Conservation (phyloP, 2,329 filamentous ascomycete species). For the Arthrinium phaeospermum region DNA sequence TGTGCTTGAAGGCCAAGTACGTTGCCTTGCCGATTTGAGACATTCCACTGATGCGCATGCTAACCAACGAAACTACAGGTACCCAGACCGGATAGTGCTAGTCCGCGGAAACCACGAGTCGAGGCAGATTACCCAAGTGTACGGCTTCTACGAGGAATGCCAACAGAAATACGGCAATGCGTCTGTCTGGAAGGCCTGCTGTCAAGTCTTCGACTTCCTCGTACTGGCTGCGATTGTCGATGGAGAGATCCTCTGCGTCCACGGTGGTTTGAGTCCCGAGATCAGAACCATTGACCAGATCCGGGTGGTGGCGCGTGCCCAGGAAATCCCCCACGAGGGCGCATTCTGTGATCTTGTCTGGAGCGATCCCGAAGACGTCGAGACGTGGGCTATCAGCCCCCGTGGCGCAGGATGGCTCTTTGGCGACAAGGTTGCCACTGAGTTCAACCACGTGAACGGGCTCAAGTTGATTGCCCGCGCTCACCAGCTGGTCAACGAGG, state of each 20-base stretch:
- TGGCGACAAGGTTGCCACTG: constrained; percentile 94
- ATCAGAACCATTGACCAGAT: constrained; percentile 99
- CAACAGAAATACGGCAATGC: constrained; percentile 98
- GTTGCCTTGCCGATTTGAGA: constrained; percentile 30
- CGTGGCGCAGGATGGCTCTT: constrained; percentile 98
- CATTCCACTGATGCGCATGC: background rate
- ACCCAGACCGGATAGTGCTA: constrained; percentile 92
- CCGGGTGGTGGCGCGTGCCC: constrained; percentile 95
- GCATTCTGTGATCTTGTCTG: constrained; percentile 98
- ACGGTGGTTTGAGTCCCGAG: constrained; percentile 86
- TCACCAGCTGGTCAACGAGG: constrained; percentile 98
- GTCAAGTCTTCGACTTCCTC: constrained; percentile 98
- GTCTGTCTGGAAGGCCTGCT: constrained; percentile 99
- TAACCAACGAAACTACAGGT: constrained; percentile 60
- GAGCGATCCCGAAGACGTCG: constrained; percentile 96
- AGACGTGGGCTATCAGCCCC: constrained; percentile 94
- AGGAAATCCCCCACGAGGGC: constrained; percentile 97
- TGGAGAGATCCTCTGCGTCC: constrained; percentile 97
- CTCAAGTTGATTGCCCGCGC: constrained; percentile 95
- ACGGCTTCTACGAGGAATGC: constrained; percentile 99
- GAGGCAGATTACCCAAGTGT: constrained; percentile 95
- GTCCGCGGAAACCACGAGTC: constrained; percentile 99
- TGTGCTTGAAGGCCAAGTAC: constrained; percentile 84
- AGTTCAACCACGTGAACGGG: constrained; percentile 96
- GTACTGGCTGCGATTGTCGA: constrained; percentile 97